Evolutionary conservation across 1,284 basidiomycete genomes (phyloP), one percentile per base, ranked within the genome.

Genomic region (Pholiota adiposa): DNA sequence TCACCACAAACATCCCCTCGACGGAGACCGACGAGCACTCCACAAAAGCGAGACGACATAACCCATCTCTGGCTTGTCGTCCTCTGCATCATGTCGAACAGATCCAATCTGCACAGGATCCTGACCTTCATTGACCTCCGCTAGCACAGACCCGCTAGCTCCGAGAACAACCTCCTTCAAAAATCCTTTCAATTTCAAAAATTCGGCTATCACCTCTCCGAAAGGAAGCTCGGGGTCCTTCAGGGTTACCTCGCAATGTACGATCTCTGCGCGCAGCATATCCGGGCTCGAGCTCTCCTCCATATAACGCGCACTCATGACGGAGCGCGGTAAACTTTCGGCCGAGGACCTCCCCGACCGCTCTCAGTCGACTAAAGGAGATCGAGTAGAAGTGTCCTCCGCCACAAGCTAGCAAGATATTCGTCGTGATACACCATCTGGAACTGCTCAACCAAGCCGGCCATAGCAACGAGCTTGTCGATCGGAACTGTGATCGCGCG

Each of bases 331-430:
- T 62, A 62, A 7, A 9, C 43, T 27, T 21, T 50, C 8, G 57
- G 53, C 23, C 56, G 53, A 14, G 53, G 18, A n/a, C 3, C 18
- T 16, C 27, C 5, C 31, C 31, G 5, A 8, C 14, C n/a, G n/a
- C n/a, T 27, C 0, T 55, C 40, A n/a, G 36, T 49, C 6, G 34
- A 46, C 61, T 57, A 62, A 2, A 62, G 53, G 16, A 62, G 36
- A 29, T 59, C 61, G 8, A 34, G 25, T 2, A 56, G 8, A 8
- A 62, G 43, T 11, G 52, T 59, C 6, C 19, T 23, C 41, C 33
- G 19, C 61, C 61, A 62, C 11, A 62, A 49, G 0, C 61, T 57
- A 18, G 61, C 61, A 14, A 38, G 14, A 21, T 62, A 62, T 1
- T 36, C 18, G 16, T 31, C 25, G 3, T 43, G 25, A 3, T 34